Percentiles rank a stretch among this genome's conserved stretches.
These are phyloP conservation scores for Micromonas pusilla DNA, from an alignment of 139 green algal genomes.

Conservation along the genomic window DNA sequence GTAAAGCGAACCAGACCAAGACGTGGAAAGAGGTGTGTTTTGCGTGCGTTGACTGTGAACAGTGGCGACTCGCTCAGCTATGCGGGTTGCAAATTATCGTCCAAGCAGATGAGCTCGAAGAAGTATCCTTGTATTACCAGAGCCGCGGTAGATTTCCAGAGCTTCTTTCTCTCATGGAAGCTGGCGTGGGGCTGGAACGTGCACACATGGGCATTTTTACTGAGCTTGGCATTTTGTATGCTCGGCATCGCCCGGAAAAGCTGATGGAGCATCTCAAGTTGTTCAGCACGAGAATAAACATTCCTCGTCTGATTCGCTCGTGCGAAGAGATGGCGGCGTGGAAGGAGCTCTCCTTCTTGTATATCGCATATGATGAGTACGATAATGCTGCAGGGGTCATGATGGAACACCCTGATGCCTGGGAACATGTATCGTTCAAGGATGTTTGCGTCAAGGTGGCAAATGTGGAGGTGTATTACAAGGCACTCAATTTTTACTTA, in stretches of 20 bases:
- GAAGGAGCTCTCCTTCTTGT: slow-evolving; percentile 94
- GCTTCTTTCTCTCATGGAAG: slow-evolving; percentile 93
- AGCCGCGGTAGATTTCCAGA: slow-evolving; percentile 79
- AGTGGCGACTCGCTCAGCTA: slow-evolving; percentile 94
- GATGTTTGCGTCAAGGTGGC: slow-evolving; percentile 86
- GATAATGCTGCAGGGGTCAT: slow-evolving; percentile 92
- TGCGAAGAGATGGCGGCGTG: slow-evolving; percentile 93
- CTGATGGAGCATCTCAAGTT: slow-evolving; percentile 99
- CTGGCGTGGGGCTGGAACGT: slow-evolving; percentile 91
- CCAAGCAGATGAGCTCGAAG: slow-evolving; percentile 95
- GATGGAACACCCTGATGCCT: slow-evolving; percentile 89
- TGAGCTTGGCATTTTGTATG: slow-evolving; percentile 88
- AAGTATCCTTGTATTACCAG: slow-evolving; percentile 92
- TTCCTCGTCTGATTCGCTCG: slow-evolving; percentile 89
- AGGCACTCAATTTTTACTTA: slow-evolving; percentile 91
- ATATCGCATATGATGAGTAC: slow-evolving; percentile 96
- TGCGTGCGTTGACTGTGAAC: slow-evolving; percentile 89
- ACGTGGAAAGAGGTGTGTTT: slow-evolving; percentile 99
- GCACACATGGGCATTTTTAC: slow-evolving; percentile 99
- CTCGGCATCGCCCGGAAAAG: slow-evolving; percentile 73
- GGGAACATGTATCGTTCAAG: slow-evolving; percentile 97
- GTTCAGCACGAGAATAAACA: slow-evolving; percentile 93
- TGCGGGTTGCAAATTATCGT: slow-evolving; percentile 98
- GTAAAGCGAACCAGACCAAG: slow-evolving; percentile 88
- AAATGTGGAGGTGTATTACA: slow-evolving; percentile 87